phyloP scores from a whole-genome alignment of 2,329 filamentous ascomycete species.

The Rhytidhysteron rufulum region DNA sequence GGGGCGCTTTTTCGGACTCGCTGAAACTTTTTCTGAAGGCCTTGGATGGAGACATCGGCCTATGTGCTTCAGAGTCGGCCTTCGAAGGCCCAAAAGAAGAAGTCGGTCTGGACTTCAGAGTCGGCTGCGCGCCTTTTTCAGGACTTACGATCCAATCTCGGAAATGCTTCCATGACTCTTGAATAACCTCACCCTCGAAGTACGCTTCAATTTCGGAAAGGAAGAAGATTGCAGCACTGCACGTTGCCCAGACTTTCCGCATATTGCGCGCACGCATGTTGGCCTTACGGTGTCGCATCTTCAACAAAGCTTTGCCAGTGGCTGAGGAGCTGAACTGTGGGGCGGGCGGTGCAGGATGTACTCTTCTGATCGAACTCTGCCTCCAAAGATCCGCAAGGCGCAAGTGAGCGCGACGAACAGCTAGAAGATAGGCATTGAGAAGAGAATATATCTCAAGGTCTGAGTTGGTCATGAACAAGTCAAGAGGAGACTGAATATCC shows the following conservation, averaged over 20 bases:
- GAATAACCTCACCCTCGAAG: conserved; percentile 84
- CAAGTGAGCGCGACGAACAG: conserved; percentile 80
- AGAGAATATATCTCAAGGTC: conserved; percentile 77
- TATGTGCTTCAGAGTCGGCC: not conserved
- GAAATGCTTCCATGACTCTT: conserved; percentile 76
- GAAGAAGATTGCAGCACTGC: conserved; percentile 82
- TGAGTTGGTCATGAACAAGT: conserved; percentile 75
- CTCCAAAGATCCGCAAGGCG: conserved; percentile 85
- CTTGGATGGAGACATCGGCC: conserved; percentile 2
- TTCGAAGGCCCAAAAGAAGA: conserved; percentile 4
- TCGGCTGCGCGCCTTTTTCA: conserved; percentile 1
- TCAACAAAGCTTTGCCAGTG: conserved; percentile 58
- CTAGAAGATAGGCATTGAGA: conserved; percentile 84
- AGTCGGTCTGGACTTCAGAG: conserved; percentile 6
- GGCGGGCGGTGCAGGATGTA: conserved; percentile 68
- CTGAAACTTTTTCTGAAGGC: not conserved
- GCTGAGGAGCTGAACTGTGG: conserved; percentile 60
- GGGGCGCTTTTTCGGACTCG: conserved; percentile 35
- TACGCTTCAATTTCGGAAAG: conserved; percentile 84
- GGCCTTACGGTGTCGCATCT: conserved; percentile 60
- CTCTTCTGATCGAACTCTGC: conserved; percentile 70
- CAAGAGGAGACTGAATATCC: conserved; percentile 72
- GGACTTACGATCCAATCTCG: conserved; percentile 62
- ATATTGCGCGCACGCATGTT: conserved; percentile 62
- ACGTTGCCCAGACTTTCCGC: conserved; percentile 85